Conservation (phyloP, 2,329 filamentous ascomycete genomes). For the Teratosphaeria gauchensis region DNA sequence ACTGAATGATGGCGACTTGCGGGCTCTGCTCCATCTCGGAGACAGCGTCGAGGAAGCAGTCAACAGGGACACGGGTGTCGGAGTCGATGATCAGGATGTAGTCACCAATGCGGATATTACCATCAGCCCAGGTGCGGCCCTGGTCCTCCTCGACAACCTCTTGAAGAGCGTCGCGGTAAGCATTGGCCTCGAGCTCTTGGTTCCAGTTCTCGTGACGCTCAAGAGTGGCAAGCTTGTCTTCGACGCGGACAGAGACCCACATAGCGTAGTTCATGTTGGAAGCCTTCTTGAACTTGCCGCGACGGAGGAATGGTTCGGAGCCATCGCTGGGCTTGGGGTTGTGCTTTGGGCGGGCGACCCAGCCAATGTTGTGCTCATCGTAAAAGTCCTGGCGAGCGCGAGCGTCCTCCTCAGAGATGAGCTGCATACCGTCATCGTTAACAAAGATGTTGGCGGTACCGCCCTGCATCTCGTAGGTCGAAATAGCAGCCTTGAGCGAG, state of each 20-base stretch:
- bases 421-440: conserved; percentile 60
- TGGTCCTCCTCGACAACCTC: conserved; percentile 55
- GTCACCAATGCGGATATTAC: conserved; percentile 77
- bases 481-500: conserved; percentile 36
- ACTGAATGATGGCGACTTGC: conserved; percentile 70
- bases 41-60: conserved; percentile 69
- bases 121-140: conserved; percentile 68
- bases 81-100: conserved; percentile 73
- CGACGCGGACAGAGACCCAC: conserved; percentile 54
- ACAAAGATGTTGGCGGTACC: conserved; percentile 59
- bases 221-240: conserved; percentile 54
- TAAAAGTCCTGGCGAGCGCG: conserved; percentile 39
- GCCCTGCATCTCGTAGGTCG: conserved; percentile 45
- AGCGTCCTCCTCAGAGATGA: conserved; percentile 41
- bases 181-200: conserved; percentile 56
- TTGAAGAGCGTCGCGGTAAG: conserved; percentile 55
- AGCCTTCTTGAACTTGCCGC: conserved; percentile 63
- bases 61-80: conserved; percentile 66
- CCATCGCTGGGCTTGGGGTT: conserved; percentile 44
- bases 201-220: conserved; percentile 54
- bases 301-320: conserved; percentile 41
- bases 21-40: conserved; percentile 74
- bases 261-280: conserved; percentile 66
- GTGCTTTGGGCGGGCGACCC: conserved; percentile 40
- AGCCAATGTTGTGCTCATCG: conserved; percentile 41